Base-by-base conservation (phyloP, 768 basidiomycete species). In the Lactarius vividus region DNA sequence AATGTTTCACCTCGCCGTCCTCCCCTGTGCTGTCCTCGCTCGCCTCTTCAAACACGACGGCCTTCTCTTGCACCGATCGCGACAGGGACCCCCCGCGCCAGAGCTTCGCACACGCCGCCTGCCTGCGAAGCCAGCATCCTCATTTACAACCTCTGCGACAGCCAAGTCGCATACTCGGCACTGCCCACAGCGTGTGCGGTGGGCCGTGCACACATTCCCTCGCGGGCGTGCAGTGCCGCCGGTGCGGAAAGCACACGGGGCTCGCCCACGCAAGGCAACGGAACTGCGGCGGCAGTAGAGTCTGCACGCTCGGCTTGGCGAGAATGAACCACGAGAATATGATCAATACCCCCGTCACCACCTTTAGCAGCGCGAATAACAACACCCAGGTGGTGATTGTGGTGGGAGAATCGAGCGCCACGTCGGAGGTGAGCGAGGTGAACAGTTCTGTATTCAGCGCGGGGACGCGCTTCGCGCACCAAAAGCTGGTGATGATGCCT, bases 321-420 rank as follows among this genome's bases (percentile, higher is more conserved):
- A 92, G 71, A 53, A 98, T 79, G 53, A 96, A 88, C 96, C 96
- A 98, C 0, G 81, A 76, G 73, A 98, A 92, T 74, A 98, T 93
- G n/a, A 83, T 74, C 8, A 88, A 71, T 65, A 98, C 83, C 26
- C 95, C 95, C 87, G 74, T 15, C 26, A 52, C 66, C 55, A 83
- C 69, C 73, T 84, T 83, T 2, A 77, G 63, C 5, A 72, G 66
- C 7, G 79, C 79, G 54, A 80, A 70, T n/a, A 70, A 70, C 23
- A 70, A 61, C 62, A 74, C 73, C 82, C 81, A 84, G 2, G 70
- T 68, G 15, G 71, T 66, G 10, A 72, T 63, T 54, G 80, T 78
- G 20, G 74, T 63, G 68, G 75, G 75, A 2, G 75, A 57, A 11
- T 78, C 74, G 76, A 80, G 83, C 16, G 83, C 81, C 62, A 81